Conservation (phyloP, 1,284 basidiomycete genomes). For the Ustilago shanxiensis region DNA sequence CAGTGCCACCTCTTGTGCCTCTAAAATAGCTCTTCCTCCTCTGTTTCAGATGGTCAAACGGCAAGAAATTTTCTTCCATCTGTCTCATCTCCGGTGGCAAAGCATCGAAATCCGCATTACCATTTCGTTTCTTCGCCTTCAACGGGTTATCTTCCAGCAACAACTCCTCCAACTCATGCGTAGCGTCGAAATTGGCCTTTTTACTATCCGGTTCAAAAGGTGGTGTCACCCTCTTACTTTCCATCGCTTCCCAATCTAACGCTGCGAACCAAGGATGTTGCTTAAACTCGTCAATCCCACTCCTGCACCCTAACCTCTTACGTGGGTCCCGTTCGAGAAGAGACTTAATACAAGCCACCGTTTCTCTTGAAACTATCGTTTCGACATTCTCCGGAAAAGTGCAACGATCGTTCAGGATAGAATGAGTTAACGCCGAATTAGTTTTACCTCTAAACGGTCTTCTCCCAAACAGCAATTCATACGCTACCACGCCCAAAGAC, state of each 20-base stretch:
- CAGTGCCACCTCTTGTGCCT: conserved; percentile 3
- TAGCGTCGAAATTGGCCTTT: conserved; percentile 99
- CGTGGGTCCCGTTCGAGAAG: conserved; percentile 85
- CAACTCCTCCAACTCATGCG: conserved; percentile 95
- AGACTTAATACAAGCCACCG: conserved; percentile 54
- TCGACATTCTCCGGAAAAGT: conserved; percentile 65
- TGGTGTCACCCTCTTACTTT: conserved; percentile 80
- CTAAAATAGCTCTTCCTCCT: conserved; percentile 59
- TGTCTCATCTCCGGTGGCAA: conserved; percentile 90
- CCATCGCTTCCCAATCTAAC: conserved; percentile 86
- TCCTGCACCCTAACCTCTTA: conserved; percentile 84
- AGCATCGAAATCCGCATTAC: conserved; percentile 85
- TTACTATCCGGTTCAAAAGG: conserved; percentile 96
- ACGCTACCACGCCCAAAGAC: conserved; percentile 62
- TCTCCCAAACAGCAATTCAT: conserved; percentile 64
- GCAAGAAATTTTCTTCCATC: conserved; percentile 87
- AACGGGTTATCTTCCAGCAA: conserved; percentile 95
- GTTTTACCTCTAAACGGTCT: conserved; percentile 64
- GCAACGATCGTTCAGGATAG: conserved; percentile 62
- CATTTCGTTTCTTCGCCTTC: conserved; percentile 92
- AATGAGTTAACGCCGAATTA: conserved; percentile 63
- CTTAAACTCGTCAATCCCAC: conserved; percentile 77
- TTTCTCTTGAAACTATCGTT: conserved; percentile 57
- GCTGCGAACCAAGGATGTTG: conserved; percentile 86
- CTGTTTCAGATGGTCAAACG: conserved; percentile 66